phyloP scores from a whole-genome alignment of 768 basidiomycete species.

The Suillus americanus region DNA sequence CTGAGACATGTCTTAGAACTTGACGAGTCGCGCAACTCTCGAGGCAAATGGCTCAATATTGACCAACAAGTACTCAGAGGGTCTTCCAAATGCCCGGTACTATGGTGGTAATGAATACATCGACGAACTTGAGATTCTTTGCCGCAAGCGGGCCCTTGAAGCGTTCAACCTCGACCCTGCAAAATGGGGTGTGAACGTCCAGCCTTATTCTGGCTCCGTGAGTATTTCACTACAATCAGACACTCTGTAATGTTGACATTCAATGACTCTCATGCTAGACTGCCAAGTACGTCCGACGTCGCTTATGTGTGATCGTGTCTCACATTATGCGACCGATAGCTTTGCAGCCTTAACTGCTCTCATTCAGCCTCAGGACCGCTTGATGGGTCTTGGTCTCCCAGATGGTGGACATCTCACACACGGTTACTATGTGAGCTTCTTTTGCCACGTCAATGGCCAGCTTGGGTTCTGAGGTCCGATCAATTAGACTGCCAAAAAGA shows the following conservation, averaged over 20 bases:
- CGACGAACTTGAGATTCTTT: slow-evolving; percentile 92
- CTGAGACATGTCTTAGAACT: slow-evolving; percentile 56
- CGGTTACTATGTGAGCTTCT: slow-evolving; percentile 81
- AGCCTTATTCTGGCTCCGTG: slow-evolving; percentile 94
- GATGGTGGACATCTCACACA: slow-evolving; percentile 98
- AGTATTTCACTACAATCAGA: slow-evolving; percentile 30
- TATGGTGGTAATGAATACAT: slow-evolving; percentile 98
- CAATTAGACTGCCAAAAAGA: slow-evolving; percentile 91
- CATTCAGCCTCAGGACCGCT: slow-evolving; percentile 93
- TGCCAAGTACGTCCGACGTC: slow-evolving; percentile 65
- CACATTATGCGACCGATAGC: slow-evolving; percentile 41
- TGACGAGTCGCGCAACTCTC: slow-evolving; percentile 95
- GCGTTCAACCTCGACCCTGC: slow-evolving; percentile 94
- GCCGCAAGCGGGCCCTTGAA: slow-evolving; percentile 92
- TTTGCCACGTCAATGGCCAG: neutral
- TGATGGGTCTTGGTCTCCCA: slow-evolving; percentile 98
- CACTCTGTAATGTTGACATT: slow-evolving; percentile 16
- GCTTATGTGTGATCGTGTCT: slow-evolving; percentile 1
- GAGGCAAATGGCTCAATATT: slow-evolving; percentile 98
- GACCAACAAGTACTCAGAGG: slow-evolving; percentile 99
- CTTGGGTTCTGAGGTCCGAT: slow-evolving; percentile 6
- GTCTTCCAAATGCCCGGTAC: slow-evolving; percentile 95
- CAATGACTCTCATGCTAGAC: slow-evolving; percentile 47
- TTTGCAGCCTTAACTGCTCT: slow-evolving; percentile 96
- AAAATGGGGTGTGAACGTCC: slow-evolving; percentile 98